Evolutionary conservation across 2,329 filamentous ascomycete species (phyloP).

Genomic region (Aspergillus nomiae): DNA sequence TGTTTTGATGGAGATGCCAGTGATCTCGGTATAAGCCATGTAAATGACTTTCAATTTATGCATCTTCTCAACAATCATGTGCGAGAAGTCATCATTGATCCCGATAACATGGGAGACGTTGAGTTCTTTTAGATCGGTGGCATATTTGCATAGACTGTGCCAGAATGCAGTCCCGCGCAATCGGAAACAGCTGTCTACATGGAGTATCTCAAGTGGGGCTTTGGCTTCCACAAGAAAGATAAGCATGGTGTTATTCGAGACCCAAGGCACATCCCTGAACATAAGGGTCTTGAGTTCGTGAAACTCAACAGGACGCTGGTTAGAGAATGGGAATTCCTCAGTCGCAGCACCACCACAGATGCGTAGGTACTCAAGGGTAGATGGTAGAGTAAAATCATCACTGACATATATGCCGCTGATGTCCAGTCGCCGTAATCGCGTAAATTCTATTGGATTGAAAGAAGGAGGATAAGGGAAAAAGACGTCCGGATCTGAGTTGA

Average conservation of each 20-base stretch:
- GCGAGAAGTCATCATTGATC: slow-evolving; percentile 29
- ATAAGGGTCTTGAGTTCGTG: slow-evolving; percentile 32
- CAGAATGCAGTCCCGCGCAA: slow-evolving; percentile 18
- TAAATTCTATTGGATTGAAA: slow-evolving; percentile 18
- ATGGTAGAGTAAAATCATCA: slow-evolving; percentile 26
- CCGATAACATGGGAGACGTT: slow-evolving; percentile 27
- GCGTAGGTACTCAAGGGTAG: slow-evolving; percentile 32
- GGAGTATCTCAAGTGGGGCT: slow-evolving; percentile 26
- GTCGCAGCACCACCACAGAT: slow-evolving; percentile 26
- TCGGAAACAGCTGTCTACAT: slow-evolving; percentile 31
- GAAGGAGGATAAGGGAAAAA: slow-evolving; percentile 20
- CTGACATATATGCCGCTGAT: slow-evolving; percentile 29
- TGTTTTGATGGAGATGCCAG: slow-evolving; percentile 36
- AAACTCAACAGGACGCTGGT: slow-evolving; percentile 16
- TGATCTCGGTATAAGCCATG: slow-evolving; percentile 37
- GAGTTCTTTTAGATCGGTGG: slow-evolving; percentile 30
- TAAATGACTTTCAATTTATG: slow-evolving; percentile 35
- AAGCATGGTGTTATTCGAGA: slow-evolving; percentile 15
- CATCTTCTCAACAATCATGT: slow-evolving; percentile 23
- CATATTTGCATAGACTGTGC: slow-evolving; percentile 18
- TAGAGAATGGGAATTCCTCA: slow-evolving; percentile 15
- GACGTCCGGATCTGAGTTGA: slow-evolving; percentile 30
- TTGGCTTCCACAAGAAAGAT: slow-evolving; percentile 22
- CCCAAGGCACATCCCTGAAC: slow-evolving; percentile 31
- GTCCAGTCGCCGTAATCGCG: slow-evolving; percentile 30